Base-by-base conservation (phyloP, 1,139 yeast species). In the Nakaseomyces kungkrabaensis region DNA sequence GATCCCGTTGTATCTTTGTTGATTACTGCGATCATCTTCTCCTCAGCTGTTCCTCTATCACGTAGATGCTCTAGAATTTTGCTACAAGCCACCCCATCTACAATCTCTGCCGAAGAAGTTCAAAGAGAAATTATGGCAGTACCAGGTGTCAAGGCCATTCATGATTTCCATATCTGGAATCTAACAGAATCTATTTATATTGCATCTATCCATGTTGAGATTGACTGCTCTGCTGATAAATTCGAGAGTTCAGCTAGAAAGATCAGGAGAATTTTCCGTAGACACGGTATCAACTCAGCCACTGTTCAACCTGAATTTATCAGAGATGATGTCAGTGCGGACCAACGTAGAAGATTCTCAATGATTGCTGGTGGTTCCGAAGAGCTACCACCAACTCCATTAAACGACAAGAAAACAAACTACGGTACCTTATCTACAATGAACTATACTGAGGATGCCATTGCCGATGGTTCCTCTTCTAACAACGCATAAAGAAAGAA, bases 151-250 rank as follows among this genome's bases (percentile, higher is more conserved):
- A 75, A 79, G 54, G 86, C 94, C 4, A 81, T 92, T 41, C 98
- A 92, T 66, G 98, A 92, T 66, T 82, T 92, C 74, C 98, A 92
- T 66, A 85, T 92, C 53, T 92, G 98, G 98, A 92, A 89, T 66
- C 75, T 92, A 58, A 87, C 90, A 51, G 98, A 92, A 69, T 86
- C 84, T 56, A 77, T 87, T 50, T 76, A 82, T 59, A 87, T 92
- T 63, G 97, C 97, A 1, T 85, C 96, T 0, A 75, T 92, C 56
- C 98, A 92, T 65, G 83, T 90, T 43, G 86, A 89, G 59, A 75
- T 89, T 46, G 74, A 77, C 50, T 75, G 78, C 13, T 72, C 75
- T 4, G 84, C 85, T n/a, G 78, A 76, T 50, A 76, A 77, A 43
- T 92, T 89, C 65, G 70, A 84, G 56, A 69, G 72, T n/a, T 77